These are phyloP conservation scores for Skeletonema marinoi DNA, from an alignment of 108 stramenopile genomes.

Conservation along the genomic window DNA sequence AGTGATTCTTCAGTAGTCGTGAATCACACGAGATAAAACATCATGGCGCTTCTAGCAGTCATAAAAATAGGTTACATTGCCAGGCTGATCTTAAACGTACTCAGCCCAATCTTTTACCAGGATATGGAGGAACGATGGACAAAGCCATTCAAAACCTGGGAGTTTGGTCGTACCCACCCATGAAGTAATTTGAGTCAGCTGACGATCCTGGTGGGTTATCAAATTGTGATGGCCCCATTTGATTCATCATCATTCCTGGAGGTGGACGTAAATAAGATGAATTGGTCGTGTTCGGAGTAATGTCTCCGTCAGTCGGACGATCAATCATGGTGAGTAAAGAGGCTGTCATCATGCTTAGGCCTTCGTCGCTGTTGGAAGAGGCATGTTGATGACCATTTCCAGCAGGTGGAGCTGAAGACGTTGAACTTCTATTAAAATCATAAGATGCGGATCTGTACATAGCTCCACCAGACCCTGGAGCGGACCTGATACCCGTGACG, in stretches of 20 bases:
- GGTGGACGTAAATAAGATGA: neutral
- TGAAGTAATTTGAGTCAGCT: neutral
- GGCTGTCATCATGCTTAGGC: slow-evolving; percentile 86
- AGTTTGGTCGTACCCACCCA: slow-evolving; percentile 2
- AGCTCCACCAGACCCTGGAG: slow-evolving; percentile 16
- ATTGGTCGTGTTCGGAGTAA: neutral
- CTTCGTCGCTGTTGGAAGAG: slow-evolving; percentile 56
- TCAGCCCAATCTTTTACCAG: neutral
- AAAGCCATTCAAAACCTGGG: neutral
- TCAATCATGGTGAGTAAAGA: slow-evolving; percentile 81
- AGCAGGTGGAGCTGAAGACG: neutral
- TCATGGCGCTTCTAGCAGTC: slow-evolving; percentile 2
- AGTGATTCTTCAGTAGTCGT: neutral
- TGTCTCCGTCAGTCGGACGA: slow-evolving; percentile 15
- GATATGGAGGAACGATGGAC: neutral
- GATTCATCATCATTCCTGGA: neutral
- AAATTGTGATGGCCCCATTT: neutral
- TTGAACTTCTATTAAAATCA: neutral
- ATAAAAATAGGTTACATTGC: neutral
- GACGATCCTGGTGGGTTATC: neutral
- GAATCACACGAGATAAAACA: neutral
- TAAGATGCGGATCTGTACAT: neutral
- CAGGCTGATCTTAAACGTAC: neutral
- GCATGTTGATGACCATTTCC: slow-evolving; percentile 1
- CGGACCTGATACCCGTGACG: neutral